Evolutionary conservation across 2,329 filamentous ascomycete species (phyloP).

Genomic region (Blastomyces emzantsi): DNA sequence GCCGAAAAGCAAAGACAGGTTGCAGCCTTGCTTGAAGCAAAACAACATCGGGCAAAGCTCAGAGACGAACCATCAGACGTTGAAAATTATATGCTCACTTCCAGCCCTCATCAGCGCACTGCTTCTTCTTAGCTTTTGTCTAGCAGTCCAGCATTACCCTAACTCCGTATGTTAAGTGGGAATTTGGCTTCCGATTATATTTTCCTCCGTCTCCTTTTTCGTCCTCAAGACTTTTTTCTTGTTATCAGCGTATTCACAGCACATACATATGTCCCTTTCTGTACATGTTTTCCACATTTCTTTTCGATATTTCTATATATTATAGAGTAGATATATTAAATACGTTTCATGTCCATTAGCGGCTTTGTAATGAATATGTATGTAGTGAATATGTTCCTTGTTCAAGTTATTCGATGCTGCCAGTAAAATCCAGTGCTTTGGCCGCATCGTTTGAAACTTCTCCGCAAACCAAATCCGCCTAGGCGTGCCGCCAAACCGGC

Average conservation of each 20-base stretch:
- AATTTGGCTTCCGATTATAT: not conserved
- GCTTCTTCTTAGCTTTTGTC: not conserved
- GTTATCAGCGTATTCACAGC: not conserved
- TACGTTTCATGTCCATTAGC: not conserved
- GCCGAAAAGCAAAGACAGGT: conserved; percentile 17
- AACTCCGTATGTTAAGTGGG: too few relatives aligned
- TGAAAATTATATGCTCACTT: not conserved
- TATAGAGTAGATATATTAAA: not conserved
- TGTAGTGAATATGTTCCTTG: not conserved
- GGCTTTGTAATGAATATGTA: too few relatives aligned
- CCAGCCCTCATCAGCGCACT: not conserved
- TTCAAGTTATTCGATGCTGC: not conserved
- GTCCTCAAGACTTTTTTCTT: not conserved
- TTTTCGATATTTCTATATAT: not conserved
- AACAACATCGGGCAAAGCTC: conserved; percentile 6
- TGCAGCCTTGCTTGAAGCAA: conserved; percentile 14
- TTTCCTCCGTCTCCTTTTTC: not conserved
- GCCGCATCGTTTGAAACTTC: too few relatives aligned
- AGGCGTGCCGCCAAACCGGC: not conserved
- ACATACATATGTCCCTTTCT: not conserved
- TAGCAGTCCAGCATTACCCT: not conserved
- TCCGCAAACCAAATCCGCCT: too few relatives aligned
- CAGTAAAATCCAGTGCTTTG: not conserved
- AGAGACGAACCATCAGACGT: conserved; percentile 5
- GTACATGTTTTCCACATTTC: not conserved